Evolutionary conservation across 805 yeast genomes (phyloP).

Genomic region (Zygosaccharomyces gambellarensis): DNA sequence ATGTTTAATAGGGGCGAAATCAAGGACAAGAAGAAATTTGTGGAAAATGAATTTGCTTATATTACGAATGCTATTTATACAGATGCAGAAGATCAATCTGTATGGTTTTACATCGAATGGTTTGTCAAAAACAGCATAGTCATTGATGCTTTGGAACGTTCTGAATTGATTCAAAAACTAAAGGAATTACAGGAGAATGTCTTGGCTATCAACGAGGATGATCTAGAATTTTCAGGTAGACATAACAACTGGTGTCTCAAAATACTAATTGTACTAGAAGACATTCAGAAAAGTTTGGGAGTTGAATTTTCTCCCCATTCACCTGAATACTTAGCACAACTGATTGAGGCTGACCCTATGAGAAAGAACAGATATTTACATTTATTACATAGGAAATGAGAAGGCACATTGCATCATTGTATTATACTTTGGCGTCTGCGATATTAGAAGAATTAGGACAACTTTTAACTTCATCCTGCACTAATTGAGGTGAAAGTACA

Average conservation of each 20-base stretch:
- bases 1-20: conserved; percentile 36
- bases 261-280: conserved; percentile 46
- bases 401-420: not conserved
- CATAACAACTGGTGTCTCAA: conserved; percentile 78
- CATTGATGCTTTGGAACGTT: conserved; percentile 19
- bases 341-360: conserved; percentile 58
- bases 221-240: conserved; percentile 56
- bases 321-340: conserved; percentile 34
- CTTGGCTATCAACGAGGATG: conserved; percentile 64
- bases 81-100: conserved; percentile 91
- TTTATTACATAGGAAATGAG: conserved; percentile 18
- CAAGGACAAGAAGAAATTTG: conserved; percentile 31
- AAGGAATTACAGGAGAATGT: conserved; percentile 45
- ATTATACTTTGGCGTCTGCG: not conserved
- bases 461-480: conserved; percentile 17
- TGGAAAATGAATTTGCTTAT: conserved; percentile 57
- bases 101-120: conserved; percentile 90
- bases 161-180: conserved; percentile 39
- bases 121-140: conserved; percentile 41
- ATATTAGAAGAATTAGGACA: not conserved
- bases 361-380: conserved; percentile 56
- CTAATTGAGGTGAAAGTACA: conserved; percentile 35
- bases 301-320: conserved; percentile 33
- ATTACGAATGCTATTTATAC: conserved; percentile 82
- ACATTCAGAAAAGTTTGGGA: conserved; percentile 26